These are phyloP conservation scores for Fusarium sp. DNA, from an alignment of 2,329 filamentous ascomycete species.

Conservation along the genomic window DNA sequence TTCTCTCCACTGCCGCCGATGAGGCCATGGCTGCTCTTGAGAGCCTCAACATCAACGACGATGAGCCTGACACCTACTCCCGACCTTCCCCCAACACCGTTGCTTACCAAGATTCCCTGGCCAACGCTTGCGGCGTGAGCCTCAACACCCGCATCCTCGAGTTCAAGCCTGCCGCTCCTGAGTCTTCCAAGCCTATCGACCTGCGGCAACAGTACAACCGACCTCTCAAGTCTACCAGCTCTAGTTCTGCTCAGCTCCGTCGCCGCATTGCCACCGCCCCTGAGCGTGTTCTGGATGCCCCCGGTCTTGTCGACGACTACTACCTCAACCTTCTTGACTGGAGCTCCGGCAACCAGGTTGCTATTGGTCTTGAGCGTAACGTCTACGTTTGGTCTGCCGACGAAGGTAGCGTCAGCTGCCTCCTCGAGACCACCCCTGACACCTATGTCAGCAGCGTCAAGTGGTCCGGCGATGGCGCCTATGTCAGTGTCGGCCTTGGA, in stretches of 20 bases:
- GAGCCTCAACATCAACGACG: slow-evolving; percentile 77
- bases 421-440: slow-evolving; percentile 87
- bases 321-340: slow-evolving; percentile 99
- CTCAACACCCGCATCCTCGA: slow-evolving; percentile 95
- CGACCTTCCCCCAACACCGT: slow-evolving; percentile 87
- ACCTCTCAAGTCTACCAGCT: slow-evolving; percentile 81
- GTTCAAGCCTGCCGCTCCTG: slow-evolving; percentile 97
- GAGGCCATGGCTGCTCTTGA: slow-evolving; percentile 84
- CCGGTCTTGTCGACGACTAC: slow-evolving; percentile 96
- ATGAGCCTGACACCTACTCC: slow-evolving; percentile 74
- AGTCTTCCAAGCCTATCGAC: slow-evolving; percentile 98
- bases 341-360: slow-evolving; percentile 97
- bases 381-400: slow-evolving; percentile 99
- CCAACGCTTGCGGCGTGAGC: slow-evolving; percentile 90
- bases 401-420: slow-evolving; percentile 85
- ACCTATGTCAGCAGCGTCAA: slow-evolving; percentile 99
- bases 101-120: slow-evolving; percentile 91
- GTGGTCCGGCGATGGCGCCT: slow-evolving; percentile 97
- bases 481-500: slow-evolving; percentile 93
- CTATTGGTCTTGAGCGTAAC: slow-evolving; percentile 94
- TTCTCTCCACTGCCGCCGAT: slow-evolving; percentile 82
- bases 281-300: slow-evolving; percentile 95
- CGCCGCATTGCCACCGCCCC: slow-evolving; percentile 94
- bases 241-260: slow-evolving; percentile 84
- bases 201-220: slow-evolving; percentile 98